Evolutionary conservation across 2,329 filamentous ascomycete genomes (phyloP).

Genomic region (Stachybotrys echinatus): DNA sequence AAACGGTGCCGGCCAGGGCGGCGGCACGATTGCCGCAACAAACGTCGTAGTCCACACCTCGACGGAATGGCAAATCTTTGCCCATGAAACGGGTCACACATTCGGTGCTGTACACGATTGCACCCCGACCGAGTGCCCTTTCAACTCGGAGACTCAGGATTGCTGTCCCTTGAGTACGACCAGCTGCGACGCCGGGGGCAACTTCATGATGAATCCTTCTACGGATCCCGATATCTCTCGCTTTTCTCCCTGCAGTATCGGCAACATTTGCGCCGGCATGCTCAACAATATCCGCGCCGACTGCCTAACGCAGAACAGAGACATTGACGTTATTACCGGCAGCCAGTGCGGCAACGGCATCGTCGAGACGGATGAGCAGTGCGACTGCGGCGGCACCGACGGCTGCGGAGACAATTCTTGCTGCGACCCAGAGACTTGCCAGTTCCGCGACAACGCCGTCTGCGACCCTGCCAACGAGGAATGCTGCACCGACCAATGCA

Average conservation of each 20-base stretch:
- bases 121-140: slow-evolving; percentile 62
- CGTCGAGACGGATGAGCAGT: slow-evolving; percentile 89
- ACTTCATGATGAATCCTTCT: slow-evolving; percentile 95
- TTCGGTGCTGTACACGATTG: slow-evolving; percentile 97
- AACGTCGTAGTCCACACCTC: slow-evolving; percentile 84
- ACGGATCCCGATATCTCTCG: slow-evolving; percentile 65
- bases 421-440: slow-evolving; percentile 83
- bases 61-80: slow-evolving; percentile 92
- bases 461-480: slow-evolving; percentile 82
- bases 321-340: slow-evolving; percentile 74
- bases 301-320: slow-evolving; percentile 82
- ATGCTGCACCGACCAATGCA: slow-evolving; percentile 65
- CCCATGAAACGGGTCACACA: slow-evolving; percentile 89
- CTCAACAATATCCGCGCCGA: slow-evolving; percentile 67
- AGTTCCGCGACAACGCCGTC: slow-evolving; percentile 67
- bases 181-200: slow-evolving; percentile 69
- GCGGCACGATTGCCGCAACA: slow-evolving; percentile 74
- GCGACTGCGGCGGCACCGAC: slow-evolving; percentile 79
- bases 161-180: slow-evolving; percentile 73
- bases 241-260: slow-evolving; percentile 86
- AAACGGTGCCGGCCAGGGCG: slow-evolving; percentile 42
- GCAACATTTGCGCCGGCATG: slow-evolving; percentile 89
- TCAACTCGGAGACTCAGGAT: slow-evolving; percentile 43
- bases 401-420: slow-evolving; percentile 73
- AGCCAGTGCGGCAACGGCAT: slow-evolving; percentile 95